Base-by-base conservation (phyloP, 306 rosid genomes). In the Canavalia gladiata region DNA sequence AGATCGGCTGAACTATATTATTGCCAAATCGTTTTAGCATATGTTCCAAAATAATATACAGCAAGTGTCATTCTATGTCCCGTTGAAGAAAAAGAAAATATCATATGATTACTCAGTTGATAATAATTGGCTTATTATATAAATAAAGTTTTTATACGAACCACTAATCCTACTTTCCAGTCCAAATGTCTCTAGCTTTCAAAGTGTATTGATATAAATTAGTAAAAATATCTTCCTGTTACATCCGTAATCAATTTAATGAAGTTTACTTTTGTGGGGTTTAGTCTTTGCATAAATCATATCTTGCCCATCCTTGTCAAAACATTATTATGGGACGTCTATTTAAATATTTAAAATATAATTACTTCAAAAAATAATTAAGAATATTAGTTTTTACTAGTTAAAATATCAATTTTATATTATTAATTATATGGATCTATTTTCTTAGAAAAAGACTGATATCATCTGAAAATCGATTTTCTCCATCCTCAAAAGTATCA, bases 41-140 rank as follows among this genome's bases (percentile, higher is more conserved):
- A 7, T 43, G 0, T 4, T 9, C 52, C 13, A 2, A 31, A 42
- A 30, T 11, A 60, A 58, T 0, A 46, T 45, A 49, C 28, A 76
- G 6, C 11, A 75, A 30, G 47, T 46, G 60, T 59, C 62, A n/a
- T 34, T 34, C 18, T 10, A 50, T 10, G 18, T 77, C 45, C 9
- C 4, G 0, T 54, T 29, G 58, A 47, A 68, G 34, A 6, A 7
- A 31, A 8, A 43, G 43, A 9, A 55, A 42, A 25, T 5, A 43
- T 33, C 9, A 34, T 12, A 57, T 35, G 42, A 57, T 57, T 13
- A 34, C 77, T 45, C 33, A 7, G 6, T 71, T 68, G 7, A 18
- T 18, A 18, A 55, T 78, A 59, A 58, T 43, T 58, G 30, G 7
- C 3, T 30, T 25, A 25, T 77, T 75, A 59, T n/a, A 33, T 81